Evolutionary conservation across 2,329 filamentous ascomycete genomes (phyloP).

Genomic region (Paraphaeosphaeria sporulosa): DNA sequence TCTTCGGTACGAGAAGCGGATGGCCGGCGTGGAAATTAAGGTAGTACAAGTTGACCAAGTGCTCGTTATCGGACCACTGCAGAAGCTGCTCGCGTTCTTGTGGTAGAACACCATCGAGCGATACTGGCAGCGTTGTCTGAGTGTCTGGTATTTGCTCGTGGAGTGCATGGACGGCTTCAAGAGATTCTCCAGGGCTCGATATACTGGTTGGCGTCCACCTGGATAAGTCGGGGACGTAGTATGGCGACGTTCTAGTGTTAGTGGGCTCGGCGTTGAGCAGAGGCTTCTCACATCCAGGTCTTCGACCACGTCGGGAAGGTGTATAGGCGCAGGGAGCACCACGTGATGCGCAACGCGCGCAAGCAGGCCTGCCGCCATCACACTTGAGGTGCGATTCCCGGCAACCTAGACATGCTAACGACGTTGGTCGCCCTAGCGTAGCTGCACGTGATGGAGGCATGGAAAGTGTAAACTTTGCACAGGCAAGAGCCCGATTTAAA

Average conservation of each 20-base stretch:
- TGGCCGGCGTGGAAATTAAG: conserved; percentile 60
- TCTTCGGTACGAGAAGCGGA: conserved; percentile 59
- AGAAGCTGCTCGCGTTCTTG: neutral
- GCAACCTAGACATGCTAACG: too few species aligned
- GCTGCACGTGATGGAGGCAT: too few species aligned
- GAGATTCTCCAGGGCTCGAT: too few species aligned
- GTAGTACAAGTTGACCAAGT: conserved; percentile 60
- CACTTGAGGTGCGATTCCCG: conserved; percentile 55
- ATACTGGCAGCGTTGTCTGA: neutral
- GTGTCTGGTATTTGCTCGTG: neutral
- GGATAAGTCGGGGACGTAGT: neutral
- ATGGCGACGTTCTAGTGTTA: too few species aligned
- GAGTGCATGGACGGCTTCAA: too few species aligned
- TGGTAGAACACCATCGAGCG: neutral
- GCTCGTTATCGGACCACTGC: conserved; percentile 23
- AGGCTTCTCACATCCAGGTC: conserved; percentile 32
- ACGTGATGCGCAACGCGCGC: conserved; percentile 53
- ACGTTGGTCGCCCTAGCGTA: too few species aligned
- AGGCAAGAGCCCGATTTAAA: too few species aligned
- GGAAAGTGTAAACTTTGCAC: too few species aligned
- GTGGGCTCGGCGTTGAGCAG: neutral
- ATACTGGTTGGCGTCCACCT: neutral
- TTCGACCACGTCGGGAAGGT: conserved; percentile 54
- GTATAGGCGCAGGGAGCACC: conserved; percentile 54
- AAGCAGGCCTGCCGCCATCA: conserved; percentile 52